phyloP scores from a whole-genome alignment of 148 eudicot species.

The Rhododendron simsii region DNA sequence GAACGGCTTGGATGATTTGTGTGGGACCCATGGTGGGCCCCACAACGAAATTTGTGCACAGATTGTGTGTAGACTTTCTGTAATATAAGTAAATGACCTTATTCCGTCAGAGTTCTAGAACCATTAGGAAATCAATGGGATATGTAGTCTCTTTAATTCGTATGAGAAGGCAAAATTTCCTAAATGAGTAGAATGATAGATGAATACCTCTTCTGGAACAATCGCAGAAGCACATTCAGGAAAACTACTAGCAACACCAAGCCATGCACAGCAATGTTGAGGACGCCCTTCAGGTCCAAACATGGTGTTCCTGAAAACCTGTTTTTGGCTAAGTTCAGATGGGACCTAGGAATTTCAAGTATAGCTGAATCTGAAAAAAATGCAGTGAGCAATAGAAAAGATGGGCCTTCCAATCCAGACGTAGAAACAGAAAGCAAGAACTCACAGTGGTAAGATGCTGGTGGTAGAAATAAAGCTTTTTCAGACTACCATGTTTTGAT shows the following conservation, averaged over 20 bases:
- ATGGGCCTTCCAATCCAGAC: conserved; percentile 10
- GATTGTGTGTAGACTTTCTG: too few species aligned
- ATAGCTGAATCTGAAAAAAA: conserved; percentile 3
- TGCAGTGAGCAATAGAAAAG: conserved; percentile 6
- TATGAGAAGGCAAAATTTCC: conserved; percentile 4
- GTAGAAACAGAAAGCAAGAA: conserved; percentile 14
- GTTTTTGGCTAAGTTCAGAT: conserved; percentile 17
- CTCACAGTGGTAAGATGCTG: conserved; percentile 96
- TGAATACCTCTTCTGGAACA: conserved; percentile 95
- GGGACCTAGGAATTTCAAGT: neutral
- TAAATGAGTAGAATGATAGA: conserved; percentile 8
- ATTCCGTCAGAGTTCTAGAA: neutral
- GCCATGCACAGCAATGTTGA: conserved; percentile 99
- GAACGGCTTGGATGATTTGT: too few species aligned
- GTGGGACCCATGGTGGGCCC: too few species aligned
- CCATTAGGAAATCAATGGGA: neutral
- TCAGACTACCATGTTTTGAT: conserved; percentile 90
- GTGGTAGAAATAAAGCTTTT: conserved; percentile 94
- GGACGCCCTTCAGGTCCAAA: conserved; percentile 99
- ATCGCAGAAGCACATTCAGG: conserved; percentile 94
- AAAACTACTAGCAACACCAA: conserved; percentile 99
- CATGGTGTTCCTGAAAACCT: conserved; percentile 99
- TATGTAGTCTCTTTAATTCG: neutral
- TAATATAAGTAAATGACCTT: neutral
- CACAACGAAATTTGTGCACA: too few species aligned